Base-by-base conservation (phyloP, 2,329 filamentous ascomycete species). In the Aspergillus neotritici region DNA sequence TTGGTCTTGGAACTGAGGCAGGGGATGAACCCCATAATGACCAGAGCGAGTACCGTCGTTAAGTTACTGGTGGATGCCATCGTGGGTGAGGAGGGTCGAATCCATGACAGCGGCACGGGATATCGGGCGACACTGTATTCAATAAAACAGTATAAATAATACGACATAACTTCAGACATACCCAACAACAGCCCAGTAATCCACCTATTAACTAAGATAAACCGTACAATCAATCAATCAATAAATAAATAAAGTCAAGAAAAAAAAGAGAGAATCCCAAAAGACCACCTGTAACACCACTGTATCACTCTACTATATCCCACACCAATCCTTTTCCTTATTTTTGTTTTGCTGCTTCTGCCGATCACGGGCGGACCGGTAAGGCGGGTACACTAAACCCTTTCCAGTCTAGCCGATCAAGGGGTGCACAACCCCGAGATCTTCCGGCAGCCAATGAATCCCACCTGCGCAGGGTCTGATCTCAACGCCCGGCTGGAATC, bases 341-440 rank as follows among this genome's bases (percentile, higher is more conserved):
- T 34, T 28, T 34, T 40, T 37, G 13, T 13, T 31, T 43, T n/a
- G n/a, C n/a, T n/a, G n/a, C 21, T 25, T 33, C 35, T 31, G 44
- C 43, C 34, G 52, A 54, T 53, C 50, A 49, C 46, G 50, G 48
- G 41, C 44, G 50, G 48, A 51, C 46, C 48, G 48, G 46, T 31
- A 50, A 41, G 47, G 49, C 51, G 52, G 52, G 50, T 55, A 55
- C 51, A 30, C 41, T 51, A 51, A 39, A 13, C 48, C 44, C 16
- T 35, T 40, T 14, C 4, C 10, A 33, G 41, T 12, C 15, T 46
- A 46, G 45, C 15, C 10, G 44, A 51, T 49, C 43, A 39, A 30
- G 11, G 42, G 38, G 13, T 3, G n/a, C 30, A 30, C 21, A n/a
- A 30, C 42, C 36, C 51, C 50, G 48, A 54, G 50, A 54, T 54